phyloP scores from a whole-genome alignment of 176 grass and related monocot genomes.

The Bolboschoenus planiculmis region DNA sequence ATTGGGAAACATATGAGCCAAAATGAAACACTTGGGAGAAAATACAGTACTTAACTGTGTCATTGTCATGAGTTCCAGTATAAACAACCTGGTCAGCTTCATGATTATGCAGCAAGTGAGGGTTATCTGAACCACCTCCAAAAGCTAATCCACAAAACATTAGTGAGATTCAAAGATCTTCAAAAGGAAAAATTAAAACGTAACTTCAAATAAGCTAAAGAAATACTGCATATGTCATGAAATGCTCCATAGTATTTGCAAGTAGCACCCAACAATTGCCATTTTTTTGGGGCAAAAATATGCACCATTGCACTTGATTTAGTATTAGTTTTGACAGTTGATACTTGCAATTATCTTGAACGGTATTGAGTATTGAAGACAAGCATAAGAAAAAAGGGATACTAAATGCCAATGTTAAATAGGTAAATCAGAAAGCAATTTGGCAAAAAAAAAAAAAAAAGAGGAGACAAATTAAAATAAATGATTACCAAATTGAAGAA shows the following conservation, averaged over 20 bases:
- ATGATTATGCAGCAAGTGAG: constrained; percentile 91
- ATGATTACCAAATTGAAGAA: constrained; percentile 91
- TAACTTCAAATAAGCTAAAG: constrained; percentile 2
- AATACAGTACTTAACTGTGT: constrained; percentile 49
- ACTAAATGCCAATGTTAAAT: not conserved
- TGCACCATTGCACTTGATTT: not conserved
- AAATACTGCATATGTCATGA: not conserved
- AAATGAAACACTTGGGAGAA: not conserved
- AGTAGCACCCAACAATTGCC: not conserved
- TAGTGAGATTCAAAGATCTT: not conserved
- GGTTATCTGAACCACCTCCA: constrained; percentile 69
- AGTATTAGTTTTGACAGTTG: not conserved
- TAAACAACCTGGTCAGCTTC: constrained; percentile 95
- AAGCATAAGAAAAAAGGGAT: not conserved
- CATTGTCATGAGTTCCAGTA: constrained; percentile 96
- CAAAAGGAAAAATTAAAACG: not conserved
- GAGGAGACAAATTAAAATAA: not conserved
- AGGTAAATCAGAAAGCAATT: not conserved
- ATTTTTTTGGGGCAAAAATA: not conserved
- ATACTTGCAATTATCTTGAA: not conserved
- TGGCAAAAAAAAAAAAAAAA: not conserved
- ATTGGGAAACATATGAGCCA: not conserved
- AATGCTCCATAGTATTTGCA: not conserved
- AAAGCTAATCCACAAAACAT: constrained; percentile 37
- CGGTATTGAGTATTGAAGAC: not conserved